phyloP scores from a whole-genome alignment of 2,329 filamentous ascomycete species.

The Nigrospora oryzae region DNA sequence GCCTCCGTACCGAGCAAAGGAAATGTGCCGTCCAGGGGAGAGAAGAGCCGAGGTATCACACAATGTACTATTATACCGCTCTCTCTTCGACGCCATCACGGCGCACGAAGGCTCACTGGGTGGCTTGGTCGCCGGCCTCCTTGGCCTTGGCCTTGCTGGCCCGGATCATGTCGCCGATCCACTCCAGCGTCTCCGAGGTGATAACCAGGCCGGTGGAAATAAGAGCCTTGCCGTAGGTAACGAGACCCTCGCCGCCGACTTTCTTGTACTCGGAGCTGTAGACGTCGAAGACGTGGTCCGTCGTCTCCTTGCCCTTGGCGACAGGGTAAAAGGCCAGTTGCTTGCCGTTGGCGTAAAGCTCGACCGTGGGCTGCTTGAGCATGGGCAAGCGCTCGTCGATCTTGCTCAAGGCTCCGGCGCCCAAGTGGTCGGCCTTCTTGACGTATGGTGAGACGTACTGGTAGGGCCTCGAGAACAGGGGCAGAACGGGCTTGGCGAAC shows the following conservation, averaged over 20 bases:
- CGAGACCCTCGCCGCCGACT: constrained; percentile 51
- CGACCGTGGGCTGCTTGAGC: constrained; percentile 66
- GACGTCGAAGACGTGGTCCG: constrained; percentile 50
- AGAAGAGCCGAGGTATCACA: background rate
- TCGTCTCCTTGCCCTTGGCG: constrained; percentile 51
- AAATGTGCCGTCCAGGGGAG: background rate
- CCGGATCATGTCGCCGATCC: constrained; percentile 49
- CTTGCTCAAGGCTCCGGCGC: constrained; percentile 60
- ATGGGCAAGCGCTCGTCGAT: constrained; percentile 65
- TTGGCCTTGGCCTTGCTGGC: constrained; percentile 55
- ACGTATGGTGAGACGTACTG: constrained; percentile 79
- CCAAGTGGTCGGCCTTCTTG: constrained; percentile 69
- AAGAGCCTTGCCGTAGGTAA: constrained; percentile 63
- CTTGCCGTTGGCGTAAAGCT: constrained; percentile 58
- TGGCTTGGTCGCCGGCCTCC: constrained; percentile 41
- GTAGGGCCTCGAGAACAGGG: constrained; percentile 72
- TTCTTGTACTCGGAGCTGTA: constrained; percentile 55
- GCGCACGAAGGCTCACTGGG: constrained; percentile 8
- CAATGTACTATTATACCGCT: background rate
- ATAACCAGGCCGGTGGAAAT: constrained; percentile 61
- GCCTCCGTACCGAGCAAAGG: no score
- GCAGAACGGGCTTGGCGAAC: constrained; percentile 69
- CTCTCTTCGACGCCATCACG: background rate
- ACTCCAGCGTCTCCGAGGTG: constrained; percentile 54
- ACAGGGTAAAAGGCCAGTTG: constrained; percentile 54